Conservation (phyloP, 2,329 filamentous ascomycete genomes). For the Bipolaris victoriae region DNA sequence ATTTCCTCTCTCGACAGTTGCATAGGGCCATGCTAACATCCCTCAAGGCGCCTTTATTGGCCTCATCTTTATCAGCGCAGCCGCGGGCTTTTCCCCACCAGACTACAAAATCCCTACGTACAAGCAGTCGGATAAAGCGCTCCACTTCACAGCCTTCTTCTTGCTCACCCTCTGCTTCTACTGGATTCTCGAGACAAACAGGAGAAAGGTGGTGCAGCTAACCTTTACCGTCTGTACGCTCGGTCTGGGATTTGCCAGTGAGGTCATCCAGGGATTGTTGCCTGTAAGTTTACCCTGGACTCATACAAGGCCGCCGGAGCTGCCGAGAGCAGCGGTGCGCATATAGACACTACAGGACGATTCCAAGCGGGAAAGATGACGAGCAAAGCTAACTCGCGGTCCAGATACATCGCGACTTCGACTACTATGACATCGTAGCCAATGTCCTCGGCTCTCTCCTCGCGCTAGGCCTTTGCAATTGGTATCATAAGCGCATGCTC, state of each 20-base stretch:
- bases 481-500: conserved; percentile 96
- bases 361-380: no score
- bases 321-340: neutral
- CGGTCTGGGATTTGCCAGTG: conserved; percentile 73
- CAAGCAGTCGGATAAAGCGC: conserved; percentile 79
- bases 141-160: conserved; percentile 91
- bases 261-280: conserved; percentile 76
- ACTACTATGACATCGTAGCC: conserved; percentile 84
- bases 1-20: neutral
- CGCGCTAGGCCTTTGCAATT: conserved; percentile 76
- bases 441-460: conserved; percentile 80
- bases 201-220: conserved; percentile 82
- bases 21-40: conserved; percentile 1
- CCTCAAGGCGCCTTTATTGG: conserved; percentile 55
- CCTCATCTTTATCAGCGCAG: conserved; percentile 69
- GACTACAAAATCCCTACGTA: conserved; percentile 61
- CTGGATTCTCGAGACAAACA: conserved; percentile 92
- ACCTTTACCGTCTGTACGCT: conserved; percentile 82
- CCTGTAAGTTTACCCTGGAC: conserved; percentile 51
- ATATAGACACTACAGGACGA: neutral
- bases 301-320: neutral
- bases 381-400: conserved; percentile 14
- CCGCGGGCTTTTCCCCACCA: conserved; percentile 72
- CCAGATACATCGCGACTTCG: conserved; percentile 63
- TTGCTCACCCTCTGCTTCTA: conserved; percentile 86